Evolutionary conservation across 306 rosid species (phyloP).

Genomic region (Inga oerstediana): DNA sequence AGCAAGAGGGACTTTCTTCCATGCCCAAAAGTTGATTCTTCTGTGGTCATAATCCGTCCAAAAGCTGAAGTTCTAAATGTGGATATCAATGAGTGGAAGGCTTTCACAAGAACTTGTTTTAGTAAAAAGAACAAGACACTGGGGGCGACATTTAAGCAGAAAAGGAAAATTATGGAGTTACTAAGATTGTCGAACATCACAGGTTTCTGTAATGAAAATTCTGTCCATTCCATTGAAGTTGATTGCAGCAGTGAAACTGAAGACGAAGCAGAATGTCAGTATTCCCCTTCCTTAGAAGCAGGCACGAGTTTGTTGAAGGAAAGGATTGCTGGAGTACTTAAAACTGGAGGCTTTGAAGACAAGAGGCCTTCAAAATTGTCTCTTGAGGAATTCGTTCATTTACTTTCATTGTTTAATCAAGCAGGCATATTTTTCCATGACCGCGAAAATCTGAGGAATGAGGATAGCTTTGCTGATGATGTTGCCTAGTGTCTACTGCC

Average conservation of each 20-base stretch:
- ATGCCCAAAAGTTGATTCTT: constrained; percentile 83
- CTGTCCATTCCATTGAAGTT: not conserved
- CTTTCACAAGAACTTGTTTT: constrained; percentile 72
- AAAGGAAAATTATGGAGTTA: constrained; percentile 60
- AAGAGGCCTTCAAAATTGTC: constrained; percentile 80
- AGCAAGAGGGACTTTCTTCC: constrained; percentile 92
- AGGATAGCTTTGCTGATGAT: constrained; percentile 32
- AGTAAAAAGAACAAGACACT: constrained; percentile 74
- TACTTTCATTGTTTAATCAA: constrained; percentile 67
- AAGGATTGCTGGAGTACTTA: constrained; percentile 58
- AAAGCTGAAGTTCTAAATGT: constrained; percentile 59
- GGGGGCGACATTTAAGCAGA: constrained; percentile 76
- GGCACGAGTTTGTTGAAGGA: constrained; percentile 37
- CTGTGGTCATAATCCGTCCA: constrained; percentile 77
- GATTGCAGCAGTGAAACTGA: not conserved
- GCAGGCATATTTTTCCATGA: constrained; percentile 70
- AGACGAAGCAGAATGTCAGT: constrained; percentile 25
- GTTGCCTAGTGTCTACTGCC: constrained; percentile 35
- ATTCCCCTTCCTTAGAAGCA: constrained; percentile 36
- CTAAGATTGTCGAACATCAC: constrained; percentile 34
- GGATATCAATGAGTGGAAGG: constrained; percentile 70
- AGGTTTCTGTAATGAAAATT: constrained; percentile 9
- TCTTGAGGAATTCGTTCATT: constrained; percentile 57
- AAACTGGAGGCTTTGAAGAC: constrained; percentile 57
- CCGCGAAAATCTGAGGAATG: constrained; percentile 29